phyloP scores from a whole-genome alignment of 257 asterid species.

The Knoxia roxburghii region DNA sequence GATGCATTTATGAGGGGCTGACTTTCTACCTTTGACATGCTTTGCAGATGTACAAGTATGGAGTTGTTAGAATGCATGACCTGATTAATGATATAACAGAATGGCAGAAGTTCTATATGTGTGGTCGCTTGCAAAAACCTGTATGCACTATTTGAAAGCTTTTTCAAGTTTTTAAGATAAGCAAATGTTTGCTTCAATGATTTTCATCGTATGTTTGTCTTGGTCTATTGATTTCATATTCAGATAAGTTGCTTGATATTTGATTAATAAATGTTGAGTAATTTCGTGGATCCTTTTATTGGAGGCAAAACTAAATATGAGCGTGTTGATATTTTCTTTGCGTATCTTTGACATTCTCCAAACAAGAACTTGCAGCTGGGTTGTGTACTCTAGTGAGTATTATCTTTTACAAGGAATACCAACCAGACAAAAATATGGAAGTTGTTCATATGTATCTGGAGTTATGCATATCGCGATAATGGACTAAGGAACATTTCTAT shows the following conservation, averaged over 20 bases:
- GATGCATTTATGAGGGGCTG: constrained; percentile 8
- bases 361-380: background rate
- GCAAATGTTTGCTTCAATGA: too few relatives aligned
- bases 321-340: background rate
- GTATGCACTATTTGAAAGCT: constrained; percentile 31
- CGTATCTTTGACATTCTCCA: background rate
- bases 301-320: background rate
- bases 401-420: background rate
- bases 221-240: background rate
- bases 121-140: constrained; percentile 93
- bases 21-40: constrained; percentile 18
- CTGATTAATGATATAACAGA: constrained; percentile 55
- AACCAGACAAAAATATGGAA: background rate
- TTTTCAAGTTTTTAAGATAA: too few relatives aligned
- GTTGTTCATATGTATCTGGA: background rate
- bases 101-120: constrained; percentile 73
- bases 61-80: constrained; percentile 70
- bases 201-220: background rate
- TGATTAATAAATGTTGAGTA: background rate
- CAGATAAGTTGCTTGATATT: background rate
- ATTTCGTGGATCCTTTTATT: background rate
- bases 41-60: constrained; percentile 64
- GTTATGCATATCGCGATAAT: background rate
- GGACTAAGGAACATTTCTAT: background rate
- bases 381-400: background rate